Evolutionary conservation across 2,329 filamentous ascomycete genomes (phyloP).

Genomic region (Diplodia seriata): DNA sequence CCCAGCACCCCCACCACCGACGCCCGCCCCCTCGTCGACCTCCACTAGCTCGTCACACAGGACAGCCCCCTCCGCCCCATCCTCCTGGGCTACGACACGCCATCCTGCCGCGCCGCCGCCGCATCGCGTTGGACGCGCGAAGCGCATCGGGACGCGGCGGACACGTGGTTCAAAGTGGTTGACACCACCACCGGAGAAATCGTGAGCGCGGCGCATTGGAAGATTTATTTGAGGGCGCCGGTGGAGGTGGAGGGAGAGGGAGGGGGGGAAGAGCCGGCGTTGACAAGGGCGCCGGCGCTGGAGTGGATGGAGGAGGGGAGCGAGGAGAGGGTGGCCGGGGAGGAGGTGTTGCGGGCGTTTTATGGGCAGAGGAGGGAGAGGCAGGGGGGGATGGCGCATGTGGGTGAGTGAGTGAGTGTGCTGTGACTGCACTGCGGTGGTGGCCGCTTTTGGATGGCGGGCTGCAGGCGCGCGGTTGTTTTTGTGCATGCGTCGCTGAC

Average conservation of each 20-base stretch:
- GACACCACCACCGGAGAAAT: conserved; percentile 34
- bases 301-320: conserved; percentile 9
- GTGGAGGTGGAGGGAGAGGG: too few species aligned
- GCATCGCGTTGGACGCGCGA: conserved; percentile 31
- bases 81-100: conserved; percentile 20
- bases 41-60: too few species aligned
- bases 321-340: conserved; percentile 14
- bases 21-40: conserved; percentile 33
- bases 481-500: too few species aligned
- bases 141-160: conserved; percentile 36
- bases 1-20: conserved; percentile 9
- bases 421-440: too few species aligned
- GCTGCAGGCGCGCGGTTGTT: too few species aligned
- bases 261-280: too few species aligned
- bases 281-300: background rate
- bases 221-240: too few species aligned
- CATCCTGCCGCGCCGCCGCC: conserved; percentile 20
- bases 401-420: too few species aligned
- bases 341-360: conserved; percentile 1
- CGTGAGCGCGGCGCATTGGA: too few species aligned
- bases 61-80: too few species aligned
- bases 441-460: too few species aligned
- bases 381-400: conserved; percentile 25
- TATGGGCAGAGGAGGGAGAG: conserved; percentile 8
- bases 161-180: conserved; percentile 43